Base-by-base conservation (phyloP, 2,329 filamentous ascomycete species). In the Chaetomiaceae sp. region DNA sequence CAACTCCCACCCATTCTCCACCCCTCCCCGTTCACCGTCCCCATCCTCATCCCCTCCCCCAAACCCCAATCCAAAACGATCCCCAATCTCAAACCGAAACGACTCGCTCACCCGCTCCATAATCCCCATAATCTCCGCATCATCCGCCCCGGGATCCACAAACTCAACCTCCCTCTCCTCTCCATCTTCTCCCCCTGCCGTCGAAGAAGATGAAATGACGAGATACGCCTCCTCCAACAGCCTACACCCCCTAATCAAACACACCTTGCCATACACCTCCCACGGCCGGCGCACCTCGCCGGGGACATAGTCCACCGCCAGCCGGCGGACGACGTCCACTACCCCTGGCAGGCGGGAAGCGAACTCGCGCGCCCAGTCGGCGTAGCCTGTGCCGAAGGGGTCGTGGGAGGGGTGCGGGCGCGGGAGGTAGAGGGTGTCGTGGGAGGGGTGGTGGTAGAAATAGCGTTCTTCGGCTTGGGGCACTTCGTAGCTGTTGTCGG, bases 261-360 rank as follows among this genome's bases (percentile, higher is more conserved):
- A 68, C 29, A 74, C 73, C 64, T 78, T 78, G 65, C 75, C 76
- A 65, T 77, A 78, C 11, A 71, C 72, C 66, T 78, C 75, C 75
- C 75, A 78, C 15, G 75, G 75, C 33, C 73, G 65, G 45, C 75
- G 71, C 47, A 76, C 68, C 31, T 71, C 65, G 15, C 70, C 64
- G 25, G 68, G 68, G 31, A 78, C 73, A 51, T 76, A 71, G 61
- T 78, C 75, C 43, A 78, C 67, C 2, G 74, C 75, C 6, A 78
- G 65, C 31, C 68, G 66, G 39, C 63, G 63, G 12, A 76, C 65
- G 31, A 60, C 55, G 36, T 69, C 62, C 27, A 70, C 63, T 1
- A 70, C 63, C 29, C 66, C 64, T 25, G 59, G 63, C 23, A 75
- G 66, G 31, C 71, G 64, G 4, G 64, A 59, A 3, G 68, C 64